Base-by-base conservation (phyloP, 2,329 filamentous ascomycete genomes). In the Xylariaceae sp. region DNA sequence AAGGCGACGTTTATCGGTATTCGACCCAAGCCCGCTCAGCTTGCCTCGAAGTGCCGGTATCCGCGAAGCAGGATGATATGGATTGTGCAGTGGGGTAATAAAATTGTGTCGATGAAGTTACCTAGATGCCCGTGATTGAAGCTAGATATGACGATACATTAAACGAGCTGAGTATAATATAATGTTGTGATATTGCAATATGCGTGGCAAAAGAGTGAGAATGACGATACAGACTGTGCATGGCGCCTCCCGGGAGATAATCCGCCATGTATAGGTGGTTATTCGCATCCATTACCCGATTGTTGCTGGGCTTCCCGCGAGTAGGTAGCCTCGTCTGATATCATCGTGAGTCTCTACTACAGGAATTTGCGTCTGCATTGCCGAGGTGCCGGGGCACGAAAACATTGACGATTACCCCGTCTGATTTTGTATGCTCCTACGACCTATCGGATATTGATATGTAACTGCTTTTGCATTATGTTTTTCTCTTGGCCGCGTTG, bases 401-500 rank as follows among this genome's bases (percentile, higher is more conserved):
- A 22, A 30, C 42, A 34, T 43, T 34, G 37, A 41, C 36, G 36
- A 43, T n/a, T 43, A 26, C 21, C 44, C 26, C 32, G 18, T 42
- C 34, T 44, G 13, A 10, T 49, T 36, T 37, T 40, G 36, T 53
- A 29, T 30, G 37, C 50, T 40, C 15, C 43, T 32, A 47, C 32
- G 46, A 51, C 22, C n/a, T 34, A 29, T 42, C 26, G 32, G 43
- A 46, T 40, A 54, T 41, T 46, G 42, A 41, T 32, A 50, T 44
- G 32, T 40, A 49, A 41, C 43, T 8, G 47, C 37, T 51, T 32
- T 18, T 48, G 43, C 47, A 32, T 39, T 19, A 15, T 15, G 34
- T 15, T 12, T 32, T 19, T 32, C 7, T 18, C 21, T 30, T 46
- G 36, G 44, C 46, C 52, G 44, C 22, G 26, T n/a, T n/a, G n/a